phyloP scores from a whole-genome alignment of 805 yeast species.

The Wickerhamiella azymoides region DNA sequence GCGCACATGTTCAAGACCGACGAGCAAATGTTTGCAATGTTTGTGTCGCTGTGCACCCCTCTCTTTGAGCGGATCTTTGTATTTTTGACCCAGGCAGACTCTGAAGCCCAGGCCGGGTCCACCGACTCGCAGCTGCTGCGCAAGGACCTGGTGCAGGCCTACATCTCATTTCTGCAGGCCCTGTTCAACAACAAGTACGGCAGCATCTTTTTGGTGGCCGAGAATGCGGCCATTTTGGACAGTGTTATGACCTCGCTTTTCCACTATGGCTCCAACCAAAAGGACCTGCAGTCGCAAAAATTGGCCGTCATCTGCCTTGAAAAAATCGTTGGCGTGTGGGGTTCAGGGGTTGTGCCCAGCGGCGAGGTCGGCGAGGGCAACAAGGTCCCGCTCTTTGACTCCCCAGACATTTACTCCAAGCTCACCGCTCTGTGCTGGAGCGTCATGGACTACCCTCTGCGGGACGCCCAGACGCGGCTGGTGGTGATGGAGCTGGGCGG shows the following conservation, averaged over 20 bases:
- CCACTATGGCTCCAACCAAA: slow-evolving; percentile 44
- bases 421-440: slow-evolving; percentile 58
- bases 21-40: slow-evolving; percentile 53
- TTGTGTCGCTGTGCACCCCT: slow-evolving; percentile 65
- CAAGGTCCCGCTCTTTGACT: slow-evolving; percentile 56
- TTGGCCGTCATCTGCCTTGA: slow-evolving; percentile 52
- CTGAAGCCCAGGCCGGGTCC: slow-evolving; percentile 28
- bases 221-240: slow-evolving; percentile 48
- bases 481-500: slow-evolving; percentile 63
- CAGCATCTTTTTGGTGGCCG: slow-evolving; percentile 57
- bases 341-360: slow-evolving; percentile 45
- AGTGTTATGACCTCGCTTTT: slow-evolving; percentile 48
- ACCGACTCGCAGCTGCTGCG: slow-evolving; percentile 46
- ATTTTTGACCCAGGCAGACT: slow-evolving; percentile 32
- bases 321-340: slow-evolving; percentile 49
- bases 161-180: slow-evolving; percentile 53
- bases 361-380: slow-evolving; percentile 36
- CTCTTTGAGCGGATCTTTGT: slow-evolving; percentile 49
- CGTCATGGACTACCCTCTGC: slow-evolving; percentile 55
- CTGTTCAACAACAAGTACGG: slow-evolving; percentile 66
- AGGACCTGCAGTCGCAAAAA: slow-evolving; percentile 54
- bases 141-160: slow-evolving; percentile 44
- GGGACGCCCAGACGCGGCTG: slow-evolving; percentile 68
- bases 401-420: slow-evolving; percentile 47
- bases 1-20: slow-evolving; percentile 61